A percentile compares a stretch with the other conserved stretches of the same genome.
Evolutionary conservation across 495 filamentous ascomycete genomes (phyloP).

Genomic region (Lasiosphaeria ovina): DNA sequence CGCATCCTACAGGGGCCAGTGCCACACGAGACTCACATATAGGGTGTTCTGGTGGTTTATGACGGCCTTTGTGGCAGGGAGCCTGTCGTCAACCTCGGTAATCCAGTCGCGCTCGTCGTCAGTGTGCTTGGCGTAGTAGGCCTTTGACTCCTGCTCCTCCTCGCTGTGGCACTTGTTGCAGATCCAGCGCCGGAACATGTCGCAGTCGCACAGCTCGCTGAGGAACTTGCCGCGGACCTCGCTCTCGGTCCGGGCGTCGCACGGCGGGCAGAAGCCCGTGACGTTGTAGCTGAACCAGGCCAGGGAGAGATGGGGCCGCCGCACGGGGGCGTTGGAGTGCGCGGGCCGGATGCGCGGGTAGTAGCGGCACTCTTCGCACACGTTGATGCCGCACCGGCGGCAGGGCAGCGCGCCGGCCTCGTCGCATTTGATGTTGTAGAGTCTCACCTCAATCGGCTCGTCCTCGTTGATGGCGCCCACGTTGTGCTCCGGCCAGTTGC

Average conservation of each 20-base stretch:
- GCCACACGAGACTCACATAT: background rate
- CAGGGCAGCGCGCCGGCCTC: background rate
- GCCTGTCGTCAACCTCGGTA: background rate
- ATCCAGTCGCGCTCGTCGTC: background rate
- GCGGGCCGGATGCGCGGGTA: background rate
- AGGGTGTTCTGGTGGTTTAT: background rate
- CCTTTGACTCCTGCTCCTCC: background rate
- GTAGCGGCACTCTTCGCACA: conserved; percentile 1
- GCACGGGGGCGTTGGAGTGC: background rate
- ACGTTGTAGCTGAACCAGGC: background rate
- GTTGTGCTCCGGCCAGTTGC: background rate
- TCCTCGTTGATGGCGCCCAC: background rate
- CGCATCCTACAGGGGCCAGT: background rate
- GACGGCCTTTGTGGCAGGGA: background rate
- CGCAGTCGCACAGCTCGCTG: background rate
- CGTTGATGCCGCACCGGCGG: background rate
- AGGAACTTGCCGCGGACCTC: background rate
- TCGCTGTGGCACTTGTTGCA: background rate
- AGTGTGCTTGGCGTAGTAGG: background rate
- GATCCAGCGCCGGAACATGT: background rate
- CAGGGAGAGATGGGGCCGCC: background rate
- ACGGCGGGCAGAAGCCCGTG: background rate
- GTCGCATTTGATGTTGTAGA: background rate
- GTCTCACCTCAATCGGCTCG: background rate
- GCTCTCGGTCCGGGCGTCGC: background rate